Conservation (phyloP, 805 yeast genomes). For the Candida corydali region DNA sequence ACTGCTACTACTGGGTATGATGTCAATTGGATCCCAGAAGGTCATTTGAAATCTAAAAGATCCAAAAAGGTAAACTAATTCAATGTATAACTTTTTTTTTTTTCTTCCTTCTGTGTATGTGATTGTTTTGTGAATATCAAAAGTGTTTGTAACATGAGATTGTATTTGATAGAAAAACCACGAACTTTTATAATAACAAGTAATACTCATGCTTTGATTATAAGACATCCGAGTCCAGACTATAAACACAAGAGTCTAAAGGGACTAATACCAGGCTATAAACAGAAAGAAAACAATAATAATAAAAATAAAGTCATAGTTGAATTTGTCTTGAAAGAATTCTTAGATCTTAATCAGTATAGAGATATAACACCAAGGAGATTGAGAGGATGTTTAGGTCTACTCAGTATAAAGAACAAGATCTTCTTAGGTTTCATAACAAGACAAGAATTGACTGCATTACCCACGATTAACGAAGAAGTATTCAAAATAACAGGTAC, state of each 20-base stretch:
- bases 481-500: slow-evolving; percentile 55
- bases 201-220: slow-evolving; percentile 53
- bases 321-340: slow-evolving; percentile 46
- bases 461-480: slow-evolving; percentile 51
- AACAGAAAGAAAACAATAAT: slow-evolving; percentile 13
- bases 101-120: slow-evolving; percentile 1
- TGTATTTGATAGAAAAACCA: slow-evolving; percentile 60
- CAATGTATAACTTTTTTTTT: not conserved
- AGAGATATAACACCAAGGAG: slow-evolving; percentile 38
- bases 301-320: slow-evolving; percentile 37
- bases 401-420: slow-evolving; percentile 50
- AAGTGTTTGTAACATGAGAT: slow-evolving; percentile 43
- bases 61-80: slow-evolving; percentile 21
- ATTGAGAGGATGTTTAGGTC: slow-evolving; percentile 59
- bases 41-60: slow-evolving; percentile 41
- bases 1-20: slow-evolving; percentile 29
- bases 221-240: slow-evolving; percentile 45
- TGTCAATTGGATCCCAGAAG: slow-evolving; percentile 57
- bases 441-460: slow-evolving; percentile 51
- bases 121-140: not conserved
- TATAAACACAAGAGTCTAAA: slow-evolving; percentile 11
- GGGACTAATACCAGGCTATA: slow-evolving; percentile 7
- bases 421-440: slow-evolving; percentile 59
- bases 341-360: slow-evolving; percentile 36
- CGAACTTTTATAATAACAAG: slow-evolving; percentile 67